Evolutionary conservation across 1,284 basidiomycete genomes (phyloP).

Genomic region (Golubevia pallescens): DNA sequence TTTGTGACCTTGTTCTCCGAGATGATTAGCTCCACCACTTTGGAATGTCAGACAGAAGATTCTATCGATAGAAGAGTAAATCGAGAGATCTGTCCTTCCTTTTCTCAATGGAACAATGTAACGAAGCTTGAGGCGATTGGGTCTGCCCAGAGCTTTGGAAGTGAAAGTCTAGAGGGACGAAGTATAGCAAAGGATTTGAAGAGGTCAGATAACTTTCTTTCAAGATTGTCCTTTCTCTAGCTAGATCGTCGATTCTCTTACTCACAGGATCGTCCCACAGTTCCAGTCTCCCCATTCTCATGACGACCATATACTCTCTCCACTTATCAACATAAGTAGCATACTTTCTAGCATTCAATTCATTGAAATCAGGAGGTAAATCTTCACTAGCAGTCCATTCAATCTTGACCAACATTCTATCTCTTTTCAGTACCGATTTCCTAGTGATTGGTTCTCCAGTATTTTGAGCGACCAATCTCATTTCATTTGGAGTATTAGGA

Average conservation of each 20-base stretch:
- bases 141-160: conserved; percentile 28
- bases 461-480: background rate
- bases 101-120: conserved; percentile 74
- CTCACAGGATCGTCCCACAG: conserved; percentile 79
- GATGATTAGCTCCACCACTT: conserved; percentile 68
- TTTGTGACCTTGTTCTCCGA: conserved; percentile 66
- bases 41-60: conserved; percentile 75
- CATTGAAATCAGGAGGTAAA: conserved; percentile 72
- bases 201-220: too few species aligned
- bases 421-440: conserved; percentile 67
- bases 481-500: background rate
- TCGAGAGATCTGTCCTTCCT: conserved; percentile 72
- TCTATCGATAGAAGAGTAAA: conserved; percentile 81
- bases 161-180: background rate
- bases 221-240: too few species aligned
- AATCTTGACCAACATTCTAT: conserved; percentile 81
- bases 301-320: conserved; percentile 79
- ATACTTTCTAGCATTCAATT: conserved; percentile 68
- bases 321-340: conserved; percentile 74
- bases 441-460: conserved; percentile 23
- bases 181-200: conserved; percentile 1
- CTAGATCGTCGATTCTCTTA: conserved; percentile 11
- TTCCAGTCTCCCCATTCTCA: conserved; percentile 76
- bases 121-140: conserved; percentile 69
- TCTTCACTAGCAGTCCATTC: conserved; percentile 71